Evolutionary conservation across 2,329 filamentous ascomycete genomes (phyloP).

Genomic region (Dactylellina drechsleri): DNA sequence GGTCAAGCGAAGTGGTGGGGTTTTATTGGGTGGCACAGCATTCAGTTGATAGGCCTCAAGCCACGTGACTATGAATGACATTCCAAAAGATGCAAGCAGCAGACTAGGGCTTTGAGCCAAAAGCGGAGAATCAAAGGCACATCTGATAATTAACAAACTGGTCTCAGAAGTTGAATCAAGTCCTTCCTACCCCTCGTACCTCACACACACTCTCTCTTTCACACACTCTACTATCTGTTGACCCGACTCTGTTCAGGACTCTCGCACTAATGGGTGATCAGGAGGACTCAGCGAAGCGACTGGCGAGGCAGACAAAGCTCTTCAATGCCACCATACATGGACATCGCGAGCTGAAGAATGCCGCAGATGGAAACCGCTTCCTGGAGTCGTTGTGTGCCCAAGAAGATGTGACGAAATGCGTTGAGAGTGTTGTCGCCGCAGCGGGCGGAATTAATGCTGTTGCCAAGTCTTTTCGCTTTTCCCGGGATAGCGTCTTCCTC

Average conservation of each 20-base stretch:
- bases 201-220: slow-evolving; percentile 20
- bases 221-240: slow-evolving; percentile 17
- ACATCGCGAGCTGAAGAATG: slow-evolving; percentile 61
- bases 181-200: slow-evolving; percentile 23
- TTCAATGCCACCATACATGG: slow-evolving; percentile 63
- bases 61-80: slow-evolving; percentile 3
- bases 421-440: slow-evolving; percentile 63
- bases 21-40: slow-evolving; percentile 4
- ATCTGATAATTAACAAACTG: slow-evolving; percentile 11
- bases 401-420: slow-evolving; percentile 62
- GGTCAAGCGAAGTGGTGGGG: slow-evolving; percentile 21
- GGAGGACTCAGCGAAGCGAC: slow-evolving; percentile 36
- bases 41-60: slow-evolving; percentile 3
- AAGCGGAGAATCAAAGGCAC: slow-evolving; percentile 2
- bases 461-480: slow-evolving; percentile 63
- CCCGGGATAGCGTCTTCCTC: slow-evolving; percentile 63
- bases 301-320: slow-evolving; percentile 60
- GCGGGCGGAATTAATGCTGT: slow-evolving; percentile 61
- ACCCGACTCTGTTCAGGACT: slow-evolving; percentile 20
- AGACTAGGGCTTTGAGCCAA: background rate
- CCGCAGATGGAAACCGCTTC: slow-evolving; percentile 64
- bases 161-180: slow-evolving; percentile 19
- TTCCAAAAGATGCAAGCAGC: slow-evolving; percentile 13
- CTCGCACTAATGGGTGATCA: slow-evolving; percentile 30
- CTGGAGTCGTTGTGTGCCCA: slow-evolving; percentile 66